phyloP scores from a whole-genome alignment of 1,139 yeast genomes.

The Hyphopichia fennica region DNA sequence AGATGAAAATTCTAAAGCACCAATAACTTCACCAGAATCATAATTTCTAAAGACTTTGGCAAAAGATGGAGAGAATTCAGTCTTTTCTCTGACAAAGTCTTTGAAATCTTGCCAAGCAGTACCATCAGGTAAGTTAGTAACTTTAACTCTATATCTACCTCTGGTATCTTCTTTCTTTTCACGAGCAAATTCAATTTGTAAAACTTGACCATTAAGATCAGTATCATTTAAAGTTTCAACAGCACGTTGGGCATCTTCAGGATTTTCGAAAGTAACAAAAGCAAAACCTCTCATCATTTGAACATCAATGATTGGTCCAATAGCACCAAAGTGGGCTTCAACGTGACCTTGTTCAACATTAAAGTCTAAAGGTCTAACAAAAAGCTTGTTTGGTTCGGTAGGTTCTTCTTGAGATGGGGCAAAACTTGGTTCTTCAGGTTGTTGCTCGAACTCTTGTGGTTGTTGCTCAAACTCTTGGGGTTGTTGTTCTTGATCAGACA shows the following conservation, averaged over 20 bases:
- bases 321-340: slow-evolving; percentile 63
- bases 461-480: slow-evolving; percentile 1
- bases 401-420: slow-evolving; percentile 2
- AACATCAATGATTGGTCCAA: slow-evolving; percentile 66
- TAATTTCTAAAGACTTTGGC: slow-evolving; percentile 68
- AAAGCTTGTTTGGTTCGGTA: slow-evolving; percentile 34
- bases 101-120: slow-evolving; percentile 85
- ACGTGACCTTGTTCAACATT: slow-evolving; percentile 56
- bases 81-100: slow-evolving; percentile 73
- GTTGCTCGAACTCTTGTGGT: slow-evolving; percentile 1
- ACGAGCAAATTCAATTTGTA: slow-evolving; percentile 69
- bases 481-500: slow-evolving; percentile 3
- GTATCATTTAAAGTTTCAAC: slow-evolving; percentile 59
- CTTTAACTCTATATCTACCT: slow-evolving; percentile 72
- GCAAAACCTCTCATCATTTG: slow-evolving; percentile 77
- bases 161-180: slow-evolving; percentile 58
- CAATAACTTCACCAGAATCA: slow-evolving; percentile 62
- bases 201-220: slow-evolving; percentile 60
- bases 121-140: slow-evolving; percentile 68
- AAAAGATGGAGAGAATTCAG: slow-evolving; percentile 64
- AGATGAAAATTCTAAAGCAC: slow-evolving; percentile 75
- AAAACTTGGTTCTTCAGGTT: background rate
- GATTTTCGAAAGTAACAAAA: slow-evolving; percentile 65
- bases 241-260: slow-evolving; percentile 68
- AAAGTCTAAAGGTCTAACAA: slow-evolving; percentile 41